Conservation (phyloP, 495 filamentous ascomycete species). For the Penicillium taxi region DNA sequence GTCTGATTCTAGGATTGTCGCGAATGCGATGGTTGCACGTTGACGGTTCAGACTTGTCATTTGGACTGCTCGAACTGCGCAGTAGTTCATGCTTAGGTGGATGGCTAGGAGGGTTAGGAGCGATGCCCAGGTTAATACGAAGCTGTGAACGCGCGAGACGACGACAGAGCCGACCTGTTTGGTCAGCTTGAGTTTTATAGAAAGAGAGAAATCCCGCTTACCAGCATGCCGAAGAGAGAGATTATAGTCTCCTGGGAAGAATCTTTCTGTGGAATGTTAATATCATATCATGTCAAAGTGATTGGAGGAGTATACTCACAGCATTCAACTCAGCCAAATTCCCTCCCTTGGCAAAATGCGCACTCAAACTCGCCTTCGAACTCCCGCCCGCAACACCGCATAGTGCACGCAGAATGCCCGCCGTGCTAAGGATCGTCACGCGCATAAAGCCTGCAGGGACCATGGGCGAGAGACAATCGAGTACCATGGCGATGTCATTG, state of each 20-base stretch:
- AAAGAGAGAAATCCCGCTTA: slow-evolving; percentile 39
- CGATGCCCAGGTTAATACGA: slow-evolving; percentile 64
- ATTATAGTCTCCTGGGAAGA: slow-evolving; percentile 95
- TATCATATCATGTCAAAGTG: neutral
- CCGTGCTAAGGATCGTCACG: slow-evolving; percentile 62
- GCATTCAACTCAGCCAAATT: slow-evolving; percentile 93
- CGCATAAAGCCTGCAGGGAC: slow-evolving; percentile 57
- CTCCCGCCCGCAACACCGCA: slow-evolving; percentile 87
- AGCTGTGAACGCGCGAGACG: slow-evolving; percentile 64
- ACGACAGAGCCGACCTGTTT: slow-evolving; percentile 66
- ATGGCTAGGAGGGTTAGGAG: slow-evolving; percentile 62
- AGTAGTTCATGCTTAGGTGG: slow-evolving; percentile 77
- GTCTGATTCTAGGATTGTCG: slow-evolving; percentile 45
- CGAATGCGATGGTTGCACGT: slow-evolving; percentile 72
- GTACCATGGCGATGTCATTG: slow-evolving; percentile 83
- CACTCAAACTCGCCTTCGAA: slow-evolving; percentile 82
- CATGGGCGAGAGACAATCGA: slow-evolving; percentile 79
- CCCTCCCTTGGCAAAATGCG: slow-evolving; percentile 83
- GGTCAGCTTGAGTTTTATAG: neutral
- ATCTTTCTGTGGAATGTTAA: slow-evolving; percentile 56
- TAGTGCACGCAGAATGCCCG: slow-evolving; percentile 69
- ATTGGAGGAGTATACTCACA: slow-evolving; percentile 34
- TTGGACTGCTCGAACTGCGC: slow-evolving; percentile 72
- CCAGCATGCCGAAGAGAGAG: slow-evolving; percentile 81
- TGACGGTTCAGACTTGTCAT: slow-evolving; percentile 86